Evolutionary conservation across 345 rosid genomes (phyloP).

Genomic region (Hypericum perforatum): DNA sequence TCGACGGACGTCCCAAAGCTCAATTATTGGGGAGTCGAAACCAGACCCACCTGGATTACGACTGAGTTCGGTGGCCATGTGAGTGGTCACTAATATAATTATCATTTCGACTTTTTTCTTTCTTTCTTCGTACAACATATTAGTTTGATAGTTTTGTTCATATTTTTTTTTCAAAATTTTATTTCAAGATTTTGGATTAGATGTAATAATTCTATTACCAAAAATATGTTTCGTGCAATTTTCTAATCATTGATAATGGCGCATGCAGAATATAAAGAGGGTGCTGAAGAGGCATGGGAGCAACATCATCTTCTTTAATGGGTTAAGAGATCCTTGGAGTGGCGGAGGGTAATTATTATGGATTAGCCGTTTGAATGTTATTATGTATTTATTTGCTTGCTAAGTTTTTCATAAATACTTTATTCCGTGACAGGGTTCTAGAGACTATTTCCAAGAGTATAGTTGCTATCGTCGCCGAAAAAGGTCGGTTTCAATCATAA

Average conservation of each 20-base stretch:
- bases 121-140: neutral
- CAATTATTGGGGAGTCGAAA: slow-evolving; percentile 10
- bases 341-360: slow-evolving; percentile 44
- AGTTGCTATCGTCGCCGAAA: slow-evolving; percentile 42
- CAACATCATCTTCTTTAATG: slow-evolving; percentile 63
- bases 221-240: too few relatives aligned
- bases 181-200: too few relatives aligned
- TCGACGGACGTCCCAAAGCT: slow-evolving; percentile 13
- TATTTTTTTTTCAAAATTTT: too few relatives aligned
- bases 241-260: neutral
- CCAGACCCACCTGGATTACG: slow-evolving; percentile 43
- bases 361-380: neutral
- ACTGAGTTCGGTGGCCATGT: slow-evolving; percentile 50
- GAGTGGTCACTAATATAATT: slow-evolving; percentile 3
- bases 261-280: slow-evolving; percentile 30
- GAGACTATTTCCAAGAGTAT: slow-evolving; percentile 35
- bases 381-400: neutral
- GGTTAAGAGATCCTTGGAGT: slow-evolving; percentile 69
- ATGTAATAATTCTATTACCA: too few relatives aligned
- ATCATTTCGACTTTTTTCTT: neutral
- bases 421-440: slow-evolving; percentile 31
- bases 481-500: slow-evolving; percentile 24
- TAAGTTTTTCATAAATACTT: neutral
- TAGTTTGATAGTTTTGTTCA: too few relatives aligned
- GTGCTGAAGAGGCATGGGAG: slow-evolving; percentile 45